Conservation (phyloP, 2,329 filamentous ascomycete genomes). For the Aspergillus pseudoviridinutans region DNA sequence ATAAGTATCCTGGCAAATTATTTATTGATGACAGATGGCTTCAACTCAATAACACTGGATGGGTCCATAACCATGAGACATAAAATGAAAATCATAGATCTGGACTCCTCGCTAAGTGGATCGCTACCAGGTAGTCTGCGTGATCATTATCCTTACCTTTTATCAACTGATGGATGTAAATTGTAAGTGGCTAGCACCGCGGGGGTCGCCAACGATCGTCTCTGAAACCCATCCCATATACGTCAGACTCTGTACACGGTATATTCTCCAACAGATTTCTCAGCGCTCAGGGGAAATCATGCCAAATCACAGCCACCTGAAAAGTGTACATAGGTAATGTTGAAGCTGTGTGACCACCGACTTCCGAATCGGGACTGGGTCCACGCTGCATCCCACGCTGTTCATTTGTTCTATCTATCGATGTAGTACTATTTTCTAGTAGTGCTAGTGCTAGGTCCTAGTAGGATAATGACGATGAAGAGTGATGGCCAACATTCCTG, state of each 20-base stretch:
- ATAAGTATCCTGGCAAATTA: background rate
- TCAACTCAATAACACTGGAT: background rate
- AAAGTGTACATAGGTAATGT: background rate
- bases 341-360: constrained; percentile 16
- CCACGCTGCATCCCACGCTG: constrained; percentile 19
- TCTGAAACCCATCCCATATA: background rate
- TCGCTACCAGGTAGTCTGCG: constrained; percentile 1
- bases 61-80: background rate
- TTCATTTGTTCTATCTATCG: constrained; percentile 4
- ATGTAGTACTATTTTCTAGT: background rate
- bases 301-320: background rate
- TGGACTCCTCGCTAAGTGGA: constrained; percentile 6
- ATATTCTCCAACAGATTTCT: background rate
- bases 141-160: background rate
- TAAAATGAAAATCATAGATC: constrained; percentile 3
- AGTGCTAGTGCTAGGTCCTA: background rate
- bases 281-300: background rate
- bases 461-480: background rate
- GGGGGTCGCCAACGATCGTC: background rate
- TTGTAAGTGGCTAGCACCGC: background rate
- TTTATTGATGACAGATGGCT: background rate
- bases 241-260: background rate
- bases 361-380: constrained; percentile 13
- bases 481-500: background rate
- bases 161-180: background rate